Conservation (phyloP, 148 eudicot genomes). For the Polygonum maritimum region DNA sequence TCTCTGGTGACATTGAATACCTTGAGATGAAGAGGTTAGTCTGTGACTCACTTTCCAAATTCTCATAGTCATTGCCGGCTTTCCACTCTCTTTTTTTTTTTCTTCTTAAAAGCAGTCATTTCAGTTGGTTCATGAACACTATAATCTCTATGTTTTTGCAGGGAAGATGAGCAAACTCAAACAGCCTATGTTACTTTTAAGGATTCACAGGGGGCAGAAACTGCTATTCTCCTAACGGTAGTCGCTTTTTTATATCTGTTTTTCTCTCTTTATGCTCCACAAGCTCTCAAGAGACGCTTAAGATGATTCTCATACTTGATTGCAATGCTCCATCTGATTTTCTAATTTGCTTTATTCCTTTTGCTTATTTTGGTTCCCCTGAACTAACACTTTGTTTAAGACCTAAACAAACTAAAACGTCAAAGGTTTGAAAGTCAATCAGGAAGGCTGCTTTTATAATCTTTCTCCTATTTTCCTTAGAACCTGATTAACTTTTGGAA, state of each 20-base stretch:
- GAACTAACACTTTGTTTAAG: not conserved
- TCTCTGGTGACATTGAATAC: conserved; percentile 84
- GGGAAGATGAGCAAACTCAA: conserved; percentile 79
- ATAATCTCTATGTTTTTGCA: conserved; percentile 13
- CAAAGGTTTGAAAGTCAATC: not conserved
- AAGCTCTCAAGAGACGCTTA: not conserved
- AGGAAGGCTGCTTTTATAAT: not conserved
- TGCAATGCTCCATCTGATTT: not conserved
- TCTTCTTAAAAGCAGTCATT: not conserved
- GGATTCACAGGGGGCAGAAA: conserved; percentile 83
- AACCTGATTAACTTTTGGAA: not conserved
- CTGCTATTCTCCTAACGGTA: conserved; percentile 95
- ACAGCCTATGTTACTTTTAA: conserved; percentile 81
- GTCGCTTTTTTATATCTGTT: not conserved
- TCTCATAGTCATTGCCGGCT: not conserved
- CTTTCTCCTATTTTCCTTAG: not conserved
- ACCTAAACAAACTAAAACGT: not conserved
- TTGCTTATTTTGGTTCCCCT: not conserved
- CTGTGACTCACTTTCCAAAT: not conserved
- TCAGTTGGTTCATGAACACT: not conserved
- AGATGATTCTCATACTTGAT: not conserved
- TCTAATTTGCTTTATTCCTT: not conserved
- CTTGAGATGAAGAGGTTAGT: conserved; percentile 70
- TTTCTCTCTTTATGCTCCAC: not conserved
- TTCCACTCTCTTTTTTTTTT: not conserved